Base-by-base conservation (phyloP, 805 yeast genomes). In the Candida andamanensis region DNA sequence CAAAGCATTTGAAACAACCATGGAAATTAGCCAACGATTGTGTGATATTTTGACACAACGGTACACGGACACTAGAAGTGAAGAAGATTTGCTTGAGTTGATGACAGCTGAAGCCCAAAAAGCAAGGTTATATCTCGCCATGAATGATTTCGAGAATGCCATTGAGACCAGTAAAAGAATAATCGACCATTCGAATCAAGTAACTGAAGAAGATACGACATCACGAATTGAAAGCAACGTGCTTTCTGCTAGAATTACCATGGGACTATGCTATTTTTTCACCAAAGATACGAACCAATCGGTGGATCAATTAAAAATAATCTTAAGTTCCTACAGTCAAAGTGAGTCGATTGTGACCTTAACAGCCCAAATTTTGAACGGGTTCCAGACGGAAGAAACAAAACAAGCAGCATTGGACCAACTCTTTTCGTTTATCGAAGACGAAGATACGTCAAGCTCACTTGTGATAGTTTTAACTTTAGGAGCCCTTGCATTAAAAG, bases 341-440 rank as follows among this genome's bases (percentile, higher is more conserved):
- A 75, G 82, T 4, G 76, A 72, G 41, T 71, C 80, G 39, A 67
- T 86, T n/a, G 77, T 85, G 11, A 74, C 80, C 5, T 57, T 90
- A 17, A 69, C 85, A 14, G 76, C 92, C 0, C 95, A 87, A 49
- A 81, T 89, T 1, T 63, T 92, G 30, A 82, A 80, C 60, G 85
- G 85, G 2, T 74, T 74, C 35, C 82, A 77, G n/a, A 72, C 77
- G 0, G 76, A 72, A n/a, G 92, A 83, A 4, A 77, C 92, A 1
- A 79, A 76, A 37, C 81, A 78, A 41, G 89, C 87, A 1, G 95
- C 97, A 0, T 49, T 84, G 28, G 95, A 87, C 45, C 95, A 86
- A 53, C 57, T 90, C 26, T 80, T 83, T 44, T 67, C 71, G 15
- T 76, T 69, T 45, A 74, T 87, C 24, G 80, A 73, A 38, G 37